Evolutionary conservation across 208 protist species (phyloP), one percentile per base, ranked within the genome.

Genomic region (Crithidia expoeki): DNA sequence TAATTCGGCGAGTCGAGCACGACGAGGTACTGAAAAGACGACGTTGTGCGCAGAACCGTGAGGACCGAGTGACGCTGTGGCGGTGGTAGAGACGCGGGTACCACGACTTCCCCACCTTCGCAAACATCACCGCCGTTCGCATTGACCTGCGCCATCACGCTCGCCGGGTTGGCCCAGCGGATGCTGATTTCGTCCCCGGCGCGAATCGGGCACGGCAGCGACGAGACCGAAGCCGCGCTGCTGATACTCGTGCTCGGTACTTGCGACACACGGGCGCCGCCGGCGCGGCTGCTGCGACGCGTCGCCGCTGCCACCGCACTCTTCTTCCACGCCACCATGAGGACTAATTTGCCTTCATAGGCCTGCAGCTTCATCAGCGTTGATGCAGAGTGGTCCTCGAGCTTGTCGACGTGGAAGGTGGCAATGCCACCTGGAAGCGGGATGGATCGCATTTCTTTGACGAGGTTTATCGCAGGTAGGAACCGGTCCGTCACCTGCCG

Each of bases 151-250:
- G 30, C 2, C 32, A 5, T 32, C 14, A 19, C 11, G 32, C 52
- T 32, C 17, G 21, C 7, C 38, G 47, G 62, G 27, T 58, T n/a
- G 16, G 44, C 38, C 71, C 71, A 76, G 38, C 46, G 71, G 32
- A 76, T 34, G 0, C 61, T 76, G n/a, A 82, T n/a, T 28, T 76
- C 76, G 42, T 82, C 76, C 3, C 76, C 76, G 2, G 36, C 51
- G 11, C n/a, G 56, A 19, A 81, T 68, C 40, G 63, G 61, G 32
- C 42, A 51, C n/a, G n/a, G n/a, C n/a, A n/a, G n/a, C n/a, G 38
- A 36, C 33, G 7, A 50, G 10, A 9, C 14, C 42, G 16, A 17
- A 12, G 21, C 11, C 16, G 51, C 28, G 60, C 46, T 30, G 47
- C 1, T 36, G 27, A 7, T 27, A 2, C 6, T 21, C n/a, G 4